Base-by-base conservation (phyloP, 108 stramenopile species). In the Nitzschia sp. region DNA sequence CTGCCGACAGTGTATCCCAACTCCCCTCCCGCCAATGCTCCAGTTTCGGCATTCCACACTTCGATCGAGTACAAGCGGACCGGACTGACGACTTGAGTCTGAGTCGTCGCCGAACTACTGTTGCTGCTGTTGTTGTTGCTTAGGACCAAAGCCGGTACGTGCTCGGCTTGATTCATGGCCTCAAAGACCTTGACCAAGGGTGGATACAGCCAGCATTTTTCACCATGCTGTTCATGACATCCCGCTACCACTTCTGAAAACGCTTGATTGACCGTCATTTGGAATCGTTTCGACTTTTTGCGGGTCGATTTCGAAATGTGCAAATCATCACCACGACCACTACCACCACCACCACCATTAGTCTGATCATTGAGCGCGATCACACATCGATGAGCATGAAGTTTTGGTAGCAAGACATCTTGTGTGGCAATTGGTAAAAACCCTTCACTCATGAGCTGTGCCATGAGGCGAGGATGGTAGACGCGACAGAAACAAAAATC, bases 341-440 rank as follows among this genome's bases (percentile, higher is more conserved):
- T n/a, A n/a, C n/a, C n/a, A n/a, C n/a, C n/a, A n/a, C n/a, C n/a
- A n/a, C n/a, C n/a, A n/a, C n/a, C n/a, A n/a, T n/a, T n/a, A n/a
- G n/a, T n/a, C n/a, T n/a, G n/a, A 13, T 58, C 17, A 33, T 22
- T 17, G 8, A 85, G 36, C 0, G 68, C 63, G 48, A 96, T 75
- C 2, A 87, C 85, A 63, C 87, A 93, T 36, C 94, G 80, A 29
- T 86, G 56, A 21, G 76, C 38, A 71, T 96, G 94, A 62, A 96
- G 62, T 53, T 96, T 96, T 38, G 94, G 94, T 41, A 93, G 50
- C 34, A 96, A 54, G 8, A 83, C 58, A 26, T 66, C 60, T 31
- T 60, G 61, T 9, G 78, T 83, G 17, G 90, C 95, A 38, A 96
- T 93, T 17, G 95, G 92, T 29, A 96, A 79, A 66, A 93, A 96